These are phyloP conservation scores for Linum tenue DNA, from an alignment of 345 rosid genomes.

Conservation along the genomic window DNA sequence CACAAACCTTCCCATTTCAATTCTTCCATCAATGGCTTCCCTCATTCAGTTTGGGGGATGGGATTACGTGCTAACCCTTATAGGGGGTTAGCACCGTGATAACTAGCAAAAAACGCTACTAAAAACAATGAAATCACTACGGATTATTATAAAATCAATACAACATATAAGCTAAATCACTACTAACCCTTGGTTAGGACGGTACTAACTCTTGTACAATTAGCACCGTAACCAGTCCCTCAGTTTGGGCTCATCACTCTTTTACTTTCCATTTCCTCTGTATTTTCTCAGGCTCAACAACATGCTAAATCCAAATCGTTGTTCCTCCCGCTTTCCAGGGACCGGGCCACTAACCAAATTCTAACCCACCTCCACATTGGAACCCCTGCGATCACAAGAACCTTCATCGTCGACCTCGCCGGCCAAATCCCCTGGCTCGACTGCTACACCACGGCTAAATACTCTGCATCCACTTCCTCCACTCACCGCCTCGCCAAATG, in stretches of 20 bases:
- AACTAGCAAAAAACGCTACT: no score
- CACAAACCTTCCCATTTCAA: no score
- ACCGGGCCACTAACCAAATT: constrained; percentile 20
- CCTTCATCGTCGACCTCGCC: constrained; percentile 8
- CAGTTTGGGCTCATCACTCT: background rate
- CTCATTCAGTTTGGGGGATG: no score
- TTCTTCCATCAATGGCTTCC: no score
- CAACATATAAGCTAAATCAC: no score
- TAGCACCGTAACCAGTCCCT: no score
- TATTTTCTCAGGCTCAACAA: background rate
- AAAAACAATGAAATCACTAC: no score
- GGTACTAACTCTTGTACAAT: no score
- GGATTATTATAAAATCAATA: no score
- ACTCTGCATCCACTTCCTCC: constrained; percentile 8
- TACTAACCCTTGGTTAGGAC: no score
- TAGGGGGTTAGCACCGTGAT: no score
- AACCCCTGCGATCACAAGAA: constrained; percentile 11
- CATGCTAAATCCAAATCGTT: background rate
- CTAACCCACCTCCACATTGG: constrained; percentile 14
- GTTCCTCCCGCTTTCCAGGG: constrained; percentile 11
- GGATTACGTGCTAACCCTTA: no score
- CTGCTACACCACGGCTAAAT: background rate
- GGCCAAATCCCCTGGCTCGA: constrained; percentile 12
- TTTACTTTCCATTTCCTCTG: background rate
- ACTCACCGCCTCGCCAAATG: constrained; percentile 8